A percentile compares a stretch with the other conserved stretches of the same genome.
These are phyloP conservation scores for Castanea crenata DNA, from an alignment of 306 rosid species.

Conservation along the genomic window DNA sequence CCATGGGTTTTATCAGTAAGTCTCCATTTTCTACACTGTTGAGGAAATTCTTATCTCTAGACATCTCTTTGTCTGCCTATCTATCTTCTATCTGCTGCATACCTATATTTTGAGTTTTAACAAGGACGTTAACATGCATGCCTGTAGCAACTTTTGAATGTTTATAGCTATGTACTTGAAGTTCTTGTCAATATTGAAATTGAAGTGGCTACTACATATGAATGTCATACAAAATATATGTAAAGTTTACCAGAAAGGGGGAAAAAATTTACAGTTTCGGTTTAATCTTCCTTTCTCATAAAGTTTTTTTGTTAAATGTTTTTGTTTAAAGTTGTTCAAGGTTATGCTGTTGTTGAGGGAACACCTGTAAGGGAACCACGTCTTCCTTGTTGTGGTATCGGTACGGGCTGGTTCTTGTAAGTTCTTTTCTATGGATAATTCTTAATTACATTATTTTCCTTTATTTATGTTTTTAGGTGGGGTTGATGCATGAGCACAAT, in stretches of 20 bases:
- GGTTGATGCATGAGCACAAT: background rate
- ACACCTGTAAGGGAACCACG: constrained; percentile 49
- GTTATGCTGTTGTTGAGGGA: constrained; percentile 61
- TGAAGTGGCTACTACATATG: background rate
- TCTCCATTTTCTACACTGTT: background rate
- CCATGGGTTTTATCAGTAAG: background rate
- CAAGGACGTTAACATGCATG: background rate
- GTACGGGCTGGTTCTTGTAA: constrained; percentile 81
- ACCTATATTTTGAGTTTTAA: background rate
- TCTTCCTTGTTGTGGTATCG: constrained; percentile 77
- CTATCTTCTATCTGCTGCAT: background rate
- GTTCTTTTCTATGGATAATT: constrained; percentile 23
- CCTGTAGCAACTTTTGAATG: background rate
- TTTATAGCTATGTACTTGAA: background rate
- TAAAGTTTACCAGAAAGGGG: background rate
- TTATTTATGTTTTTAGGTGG: background rate
- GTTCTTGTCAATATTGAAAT: background rate
- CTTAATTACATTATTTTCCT: background rate
- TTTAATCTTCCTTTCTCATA: constrained; percentile 2
- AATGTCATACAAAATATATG: background rate
- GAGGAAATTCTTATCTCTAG: background rate
- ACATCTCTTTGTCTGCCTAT: background rate
- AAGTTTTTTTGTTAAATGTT: background rate
- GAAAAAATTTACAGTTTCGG: background rate
- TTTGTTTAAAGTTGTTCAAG: constrained; percentile 31